Evolutionary conservation across 1,284 basidiomycete genomes (phyloP).

Genomic region (Leccinum colubrinum): DNA sequence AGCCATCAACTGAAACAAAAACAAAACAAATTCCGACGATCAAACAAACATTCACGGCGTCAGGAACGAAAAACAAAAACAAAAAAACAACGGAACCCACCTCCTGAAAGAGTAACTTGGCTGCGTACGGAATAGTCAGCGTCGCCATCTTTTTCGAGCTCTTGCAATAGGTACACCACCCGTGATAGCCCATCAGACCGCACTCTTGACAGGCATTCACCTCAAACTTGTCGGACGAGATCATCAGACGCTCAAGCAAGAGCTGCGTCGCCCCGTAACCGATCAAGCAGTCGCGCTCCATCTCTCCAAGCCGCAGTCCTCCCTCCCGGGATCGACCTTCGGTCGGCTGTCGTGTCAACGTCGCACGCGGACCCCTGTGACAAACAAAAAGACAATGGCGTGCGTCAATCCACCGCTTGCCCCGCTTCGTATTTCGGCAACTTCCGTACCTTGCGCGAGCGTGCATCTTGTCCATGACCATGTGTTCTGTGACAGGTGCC

Average conservation of each 20-base stretch:
- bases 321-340: conserved; percentile 98
- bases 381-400: conserved; percentile 1
- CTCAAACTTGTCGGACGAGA: conserved; percentile 96
- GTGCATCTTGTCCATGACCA: conserved; percentile 99
- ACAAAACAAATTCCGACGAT: neutral
- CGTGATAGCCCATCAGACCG: conserved; percentile 95
- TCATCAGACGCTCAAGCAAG: conserved; percentile 95
- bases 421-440: conserved; percentile 7
- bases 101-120: conserved; percentile 97
- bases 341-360: conserved; percentile 95
- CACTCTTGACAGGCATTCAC: conserved; percentile 95
- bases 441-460: conserved; percentile 81
- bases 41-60: neutral
- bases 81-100: conserved; percentile 41
- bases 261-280: conserved; percentile 97
- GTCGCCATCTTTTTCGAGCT: conserved; percentile 95
- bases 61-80: neutral
- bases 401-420: conserved; percentile 9
- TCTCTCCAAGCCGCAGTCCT: conserved; percentile 95
- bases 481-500: conserved; percentile 64
- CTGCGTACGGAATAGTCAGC: conserved; percentile 97
- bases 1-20: conserved; percentile 71
- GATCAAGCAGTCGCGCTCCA: conserved; percentile 97
- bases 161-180: conserved; percentile 96
- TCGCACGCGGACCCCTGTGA: conserved; percentile 88